These are phyloP conservation scores for Saccharomyces hybrid DNA, from an alignment of 1,139 yeast genomes.

Conservation along the genomic window DNA sequence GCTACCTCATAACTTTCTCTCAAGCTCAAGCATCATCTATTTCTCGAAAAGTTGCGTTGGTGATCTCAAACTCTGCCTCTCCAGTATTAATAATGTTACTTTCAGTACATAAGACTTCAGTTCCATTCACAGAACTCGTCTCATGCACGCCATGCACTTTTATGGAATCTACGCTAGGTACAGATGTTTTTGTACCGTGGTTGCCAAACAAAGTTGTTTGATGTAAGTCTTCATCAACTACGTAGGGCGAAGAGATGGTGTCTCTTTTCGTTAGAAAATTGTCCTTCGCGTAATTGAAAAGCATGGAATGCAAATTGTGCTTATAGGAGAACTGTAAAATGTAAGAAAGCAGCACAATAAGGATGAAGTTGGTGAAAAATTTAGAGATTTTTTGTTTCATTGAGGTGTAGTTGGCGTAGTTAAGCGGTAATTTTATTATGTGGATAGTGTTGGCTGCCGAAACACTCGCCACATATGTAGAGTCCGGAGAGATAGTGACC, in stretches of 20 bases:
- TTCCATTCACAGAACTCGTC: neutral
- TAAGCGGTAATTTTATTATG: slow-evolving; percentile 51
- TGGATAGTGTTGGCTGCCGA: slow-evolving; percentile 76
- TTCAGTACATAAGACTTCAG: neutral
- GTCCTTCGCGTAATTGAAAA: slow-evolving; percentile 9
- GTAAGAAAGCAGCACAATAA: slow-evolving; percentile 36
- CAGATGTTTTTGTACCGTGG: neutral
- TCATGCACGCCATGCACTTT: neutral
- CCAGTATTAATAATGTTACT: neutral
- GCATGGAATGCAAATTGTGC: slow-evolving; percentile 34
- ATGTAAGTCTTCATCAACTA: slow-evolving; percentile 18
- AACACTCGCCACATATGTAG: slow-evolving; percentile 63
- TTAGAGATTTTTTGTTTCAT: slow-evolving; percentile 32
- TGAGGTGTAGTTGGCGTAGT: slow-evolving; percentile 41
- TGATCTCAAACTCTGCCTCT: neutral
- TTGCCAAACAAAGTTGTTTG: slow-evolving; percentile 18
- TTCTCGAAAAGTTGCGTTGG: neutral
- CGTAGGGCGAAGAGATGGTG: slow-evolving; percentile 25
- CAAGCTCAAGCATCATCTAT: neutral
- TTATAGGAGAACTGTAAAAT: slow-evolving; percentile 35
- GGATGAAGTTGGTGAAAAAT: slow-evolving; percentile 39
- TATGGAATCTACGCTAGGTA: neutral
- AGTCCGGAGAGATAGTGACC: slow-evolving; percentile 61
- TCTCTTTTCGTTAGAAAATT: slow-evolving; percentile 27
- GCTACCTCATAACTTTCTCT: neutral